phyloP scores from a whole-genome alignment of 1,139 yeast genomes.

The Saccharomyces hybrid region DNA sequence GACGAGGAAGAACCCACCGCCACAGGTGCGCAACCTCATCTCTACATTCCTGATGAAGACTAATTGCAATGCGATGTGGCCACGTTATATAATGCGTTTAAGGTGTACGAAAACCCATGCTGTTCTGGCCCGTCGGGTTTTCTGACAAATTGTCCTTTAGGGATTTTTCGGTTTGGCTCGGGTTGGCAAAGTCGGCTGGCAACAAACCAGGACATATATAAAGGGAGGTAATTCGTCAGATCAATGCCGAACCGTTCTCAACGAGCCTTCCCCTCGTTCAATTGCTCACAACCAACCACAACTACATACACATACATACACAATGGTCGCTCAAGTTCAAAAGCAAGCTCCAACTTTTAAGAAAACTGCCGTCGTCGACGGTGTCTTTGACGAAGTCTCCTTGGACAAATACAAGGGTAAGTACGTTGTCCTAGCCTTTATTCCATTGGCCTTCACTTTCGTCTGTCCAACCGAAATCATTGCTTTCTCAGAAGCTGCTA shows the following conservation, averaged over 20 bases:
- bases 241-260: no score
- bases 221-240: slow-evolving; percentile 5
- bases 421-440: slow-evolving; percentile 94
- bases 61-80: neutral
- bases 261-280: neutral
- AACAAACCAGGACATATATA: slow-evolving; percentile 10
- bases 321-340: slow-evolving; percentile 84
- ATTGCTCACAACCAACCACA: neutral
- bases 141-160: slow-evolving; percentile 1
- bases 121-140: slow-evolving; percentile 1
- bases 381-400: slow-evolving; percentile 88
- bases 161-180: slow-evolving; percentile 2
- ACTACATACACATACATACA: slow-evolving; percentile 5
- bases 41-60: neutral
- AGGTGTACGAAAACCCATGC: neutral
- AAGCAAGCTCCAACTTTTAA: slow-evolving; percentile 94
- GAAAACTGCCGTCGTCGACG: slow-evolving; percentile 95
- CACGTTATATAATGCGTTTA: neutral
- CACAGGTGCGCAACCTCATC: neutral
- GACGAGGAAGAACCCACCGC: neutral
- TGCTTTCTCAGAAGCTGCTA: slow-evolving; percentile 93
- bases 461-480: slow-evolving; percentile 99
- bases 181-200: slow-evolving; percentile 3
- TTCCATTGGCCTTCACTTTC: slow-evolving; percentile 98
- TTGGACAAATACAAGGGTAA: slow-evolving; percentile 95